phyloP scores from a whole-genome alignment of 306 rosid species.

The Castanospermum australe region DNA sequence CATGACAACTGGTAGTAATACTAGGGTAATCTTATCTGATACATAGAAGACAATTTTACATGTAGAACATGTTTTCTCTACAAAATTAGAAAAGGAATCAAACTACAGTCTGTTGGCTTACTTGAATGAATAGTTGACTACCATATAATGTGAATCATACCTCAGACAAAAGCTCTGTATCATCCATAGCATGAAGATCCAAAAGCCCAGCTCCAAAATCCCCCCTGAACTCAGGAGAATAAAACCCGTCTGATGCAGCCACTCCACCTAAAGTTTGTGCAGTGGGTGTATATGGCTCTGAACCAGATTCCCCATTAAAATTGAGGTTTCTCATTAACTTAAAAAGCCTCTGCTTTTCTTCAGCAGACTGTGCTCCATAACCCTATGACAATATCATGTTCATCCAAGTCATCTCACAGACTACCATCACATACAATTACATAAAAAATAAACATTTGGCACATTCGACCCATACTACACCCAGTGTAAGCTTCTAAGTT shows the following conservation, averaged over 20 bases:
- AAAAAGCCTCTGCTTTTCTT: constrained; percentile 91
- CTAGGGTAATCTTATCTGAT: not conserved
- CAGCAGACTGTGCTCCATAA: constrained; percentile 93
- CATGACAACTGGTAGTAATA: not conserved
- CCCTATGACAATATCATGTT: constrained; percentile 53
- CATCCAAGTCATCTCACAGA: constrained; percentile 20
- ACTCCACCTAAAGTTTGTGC: constrained; percentile 62
- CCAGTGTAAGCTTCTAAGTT: constrained; percentile 11
- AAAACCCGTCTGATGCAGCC: constrained; percentile 60
- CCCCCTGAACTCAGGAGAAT: constrained; percentile 89
- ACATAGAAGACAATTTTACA: not conserved
- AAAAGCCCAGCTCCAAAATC: constrained; percentile 97
- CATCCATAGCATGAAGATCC: constrained; percentile 99
- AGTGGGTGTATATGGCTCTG: constrained; percentile 72
- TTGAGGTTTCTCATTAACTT: constrained; percentile 93
- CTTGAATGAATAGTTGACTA: not conserved
- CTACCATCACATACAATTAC: constrained; percentile 5
- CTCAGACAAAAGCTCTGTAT: constrained; percentile 93
- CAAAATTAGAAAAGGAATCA: constrained; percentile 7
- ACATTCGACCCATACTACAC: not conserved
- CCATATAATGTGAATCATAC: constrained; percentile 36
- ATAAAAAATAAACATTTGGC: not conserved
- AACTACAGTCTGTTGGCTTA: not conserved
- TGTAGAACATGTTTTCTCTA: not conserved
- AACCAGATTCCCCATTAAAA: constrained; percentile 89